These are phyloP conservation scores for Venturia effusa DNA, from an alignment of 2,329 filamentous ascomycete species.

Conservation along the genomic window DNA sequence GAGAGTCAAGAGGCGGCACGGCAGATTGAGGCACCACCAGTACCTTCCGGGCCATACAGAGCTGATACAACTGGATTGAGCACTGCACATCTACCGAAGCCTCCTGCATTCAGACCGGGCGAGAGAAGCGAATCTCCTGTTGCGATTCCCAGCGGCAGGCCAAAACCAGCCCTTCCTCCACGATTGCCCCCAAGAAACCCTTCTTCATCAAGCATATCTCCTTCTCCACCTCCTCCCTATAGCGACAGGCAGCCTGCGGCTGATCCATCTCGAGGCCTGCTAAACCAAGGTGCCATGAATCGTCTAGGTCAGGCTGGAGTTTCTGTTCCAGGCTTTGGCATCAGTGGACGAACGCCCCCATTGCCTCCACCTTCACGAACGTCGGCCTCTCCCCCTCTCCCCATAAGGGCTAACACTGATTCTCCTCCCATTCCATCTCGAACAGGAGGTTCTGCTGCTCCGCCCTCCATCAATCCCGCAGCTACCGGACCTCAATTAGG, in stretches of 20 bases:
- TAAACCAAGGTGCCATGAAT: conserved; percentile 50
- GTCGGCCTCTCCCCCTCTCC: conserved; percentile 17
- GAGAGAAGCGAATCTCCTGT: conserved; percentile 48
- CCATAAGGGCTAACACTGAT: conserved; percentile 18
- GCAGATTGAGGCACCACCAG: background rate
- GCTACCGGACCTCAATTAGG: conserved; percentile 38
- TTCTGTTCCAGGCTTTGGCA: conserved; percentile 67
- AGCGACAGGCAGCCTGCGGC: conserved; percentile 27
- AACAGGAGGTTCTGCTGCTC: background rate
- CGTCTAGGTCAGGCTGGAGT: conserved; percentile 65
- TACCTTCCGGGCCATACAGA: conserved; percentile 5
- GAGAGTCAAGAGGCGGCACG: background rate
- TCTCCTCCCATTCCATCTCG: background rate
- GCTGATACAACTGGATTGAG: conserved; percentile 9
- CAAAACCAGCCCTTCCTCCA: conserved; percentile 51
- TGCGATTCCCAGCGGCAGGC: conserved; percentile 18
- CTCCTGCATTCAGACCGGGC: background rate
- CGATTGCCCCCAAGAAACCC: conserved; percentile 60
- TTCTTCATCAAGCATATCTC: conserved; percentile 33
- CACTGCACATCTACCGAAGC: conserved; percentile 5
- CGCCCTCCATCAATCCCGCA: conserved; percentile 8
- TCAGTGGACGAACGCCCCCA: conserved; percentile 39
- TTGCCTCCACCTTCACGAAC: conserved; percentile 14
- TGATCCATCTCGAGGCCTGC: conserved; percentile 24
- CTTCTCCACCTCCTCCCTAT: conserved; percentile 38